Conservation (phyloP, 2,329 filamentous ascomycete genomes). For the Annulohypoxylon truncatum region DNA sequence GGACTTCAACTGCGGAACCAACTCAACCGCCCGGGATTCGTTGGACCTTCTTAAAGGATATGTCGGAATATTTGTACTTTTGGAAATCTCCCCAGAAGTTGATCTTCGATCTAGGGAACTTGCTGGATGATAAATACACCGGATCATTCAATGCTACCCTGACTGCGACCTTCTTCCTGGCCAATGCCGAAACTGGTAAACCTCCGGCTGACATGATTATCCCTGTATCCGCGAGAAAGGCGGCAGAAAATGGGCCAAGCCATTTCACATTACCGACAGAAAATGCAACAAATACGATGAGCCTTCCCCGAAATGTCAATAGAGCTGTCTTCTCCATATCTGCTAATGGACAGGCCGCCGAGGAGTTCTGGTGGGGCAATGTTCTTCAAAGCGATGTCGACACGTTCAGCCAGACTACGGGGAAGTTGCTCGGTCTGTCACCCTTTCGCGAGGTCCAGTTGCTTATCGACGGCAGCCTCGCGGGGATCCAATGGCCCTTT, state of each 20-base stretch:
- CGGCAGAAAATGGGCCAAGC: constrained; percentile 64
- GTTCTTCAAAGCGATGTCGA: constrained; percentile 69
- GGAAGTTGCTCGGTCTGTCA: constrained; percentile 70
- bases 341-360: constrained; percentile 77
- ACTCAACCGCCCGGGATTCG: constrained; percentile 66
- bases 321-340: constrained; percentile 78
- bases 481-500: constrained; percentile 74
- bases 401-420: constrained; percentile 67
- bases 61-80: constrained; percentile 69
- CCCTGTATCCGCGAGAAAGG: constrained; percentile 68
- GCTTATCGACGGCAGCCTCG: constrained; percentile 69
- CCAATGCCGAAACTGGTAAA: constrained; percentile 53
- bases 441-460: constrained; percentile 77
- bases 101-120: constrained; percentile 74
- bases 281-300: constrained; percentile 66
- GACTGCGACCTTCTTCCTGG: constrained; percentile 68
- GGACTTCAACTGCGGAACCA: constrained; percentile 76
- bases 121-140: constrained; percentile 70
- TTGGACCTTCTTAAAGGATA: constrained; percentile 74
- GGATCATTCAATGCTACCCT: constrained; percentile 71
- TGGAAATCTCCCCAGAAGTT: constrained; percentile 70
- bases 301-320: constrained; percentile 70
- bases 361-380: constrained; percentile 88
- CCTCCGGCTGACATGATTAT: constrained; percentile 72
- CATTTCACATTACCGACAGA: constrained; percentile 73